Evolutionary conservation across 208 protist species (phyloP).

Genomic region (Trypanosoma grayi): DNA sequence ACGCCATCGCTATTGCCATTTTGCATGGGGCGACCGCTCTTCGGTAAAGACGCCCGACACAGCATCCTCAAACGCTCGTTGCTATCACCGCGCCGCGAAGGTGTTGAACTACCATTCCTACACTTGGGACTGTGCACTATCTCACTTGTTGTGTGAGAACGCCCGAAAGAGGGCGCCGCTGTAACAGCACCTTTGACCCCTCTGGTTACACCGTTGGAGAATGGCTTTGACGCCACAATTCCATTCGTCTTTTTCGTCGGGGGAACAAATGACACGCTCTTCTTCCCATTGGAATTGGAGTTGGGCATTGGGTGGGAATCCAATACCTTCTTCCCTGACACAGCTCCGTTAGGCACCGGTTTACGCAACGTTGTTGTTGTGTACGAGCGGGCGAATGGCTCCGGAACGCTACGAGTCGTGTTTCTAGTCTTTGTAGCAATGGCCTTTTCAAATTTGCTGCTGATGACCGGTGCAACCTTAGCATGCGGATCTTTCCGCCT

Average conservation of each 20-base stretch:
- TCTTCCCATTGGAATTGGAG: constrained; percentile 3
- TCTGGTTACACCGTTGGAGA: not conserved
- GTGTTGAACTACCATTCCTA: not conserved
- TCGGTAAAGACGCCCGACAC: not conserved
- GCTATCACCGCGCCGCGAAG: not conserved
- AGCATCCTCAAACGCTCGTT: not conserved
- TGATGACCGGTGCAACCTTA: too few species aligned
- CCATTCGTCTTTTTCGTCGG: not conserved
- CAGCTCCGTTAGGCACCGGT: not conserved
- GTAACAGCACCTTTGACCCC: not conserved
- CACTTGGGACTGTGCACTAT: not conserved
- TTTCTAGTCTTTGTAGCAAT: not conserved
- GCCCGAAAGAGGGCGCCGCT: not conserved
- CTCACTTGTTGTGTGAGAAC: constrained; percentile 12
- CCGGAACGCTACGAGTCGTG: not conserved
- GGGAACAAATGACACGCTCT: not conserved
- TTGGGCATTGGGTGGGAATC: not conserved
- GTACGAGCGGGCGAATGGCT: constrained; percentile 7
- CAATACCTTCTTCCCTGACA: not conserved
- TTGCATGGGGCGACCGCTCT: not conserved
- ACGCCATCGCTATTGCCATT: not conserved
- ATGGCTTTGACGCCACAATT: not conserved
- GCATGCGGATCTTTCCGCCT: too few species aligned
- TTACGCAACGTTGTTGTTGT: constrained; percentile 6
- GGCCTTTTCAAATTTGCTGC: not conserved